Evolutionary conservation across 2,329 filamentous ascomycete species (phyloP), one percentile per base, ranked within the genome.

Genomic region (Talaromyces atroroseus): DNA sequence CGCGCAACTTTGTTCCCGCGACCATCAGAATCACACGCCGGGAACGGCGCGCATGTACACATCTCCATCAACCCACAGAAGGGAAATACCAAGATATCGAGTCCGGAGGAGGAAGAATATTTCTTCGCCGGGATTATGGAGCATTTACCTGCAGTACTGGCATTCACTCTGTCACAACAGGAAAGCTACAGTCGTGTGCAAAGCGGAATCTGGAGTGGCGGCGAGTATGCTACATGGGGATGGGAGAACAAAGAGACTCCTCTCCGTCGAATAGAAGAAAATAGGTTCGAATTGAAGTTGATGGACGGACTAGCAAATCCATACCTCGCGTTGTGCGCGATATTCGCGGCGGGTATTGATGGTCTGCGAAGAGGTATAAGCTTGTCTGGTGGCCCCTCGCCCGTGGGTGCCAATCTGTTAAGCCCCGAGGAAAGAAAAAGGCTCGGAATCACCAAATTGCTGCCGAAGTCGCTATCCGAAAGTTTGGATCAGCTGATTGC

Each of bases 251-350:
- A 64, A 20, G 65, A 66, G 47, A 60, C 60, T 2, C 56, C 64
- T 6, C 54, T 69, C 10, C 64, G 65, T 2, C 60, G 61, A 12
- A 60, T 67, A 16, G 44, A 44, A n/a, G 8, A 44, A 0, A 63
- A 65, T 14, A 58, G 63, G 7, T 67, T 66, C 45, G 66, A 67
- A 49, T 26, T 67, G 10, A 68, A 66, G 51, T 51, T 64, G 5
- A 56, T 65, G 54, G 64, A 66, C 53, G 66, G 66, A 5, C 48
- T 66, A 47, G 62, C 66, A 10, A 68, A 68, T 49, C 66, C 65
- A 4, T 68, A 68, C 47, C 40, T 66, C 10, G 62, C 60, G 2
- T 49, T 67, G 14, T 59, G 60, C 23, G 61, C 63, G 0, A 58
- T 67, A 44, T 44, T 68, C 21, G 62, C 63, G 1, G 65, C 61